Percentiles rank a stretch among this genome's conserved stretches.
Evolutionary conservation across 495 filamentous ascomycete species (phyloP).

Genomic region (Daldinia concentrica): DNA sequence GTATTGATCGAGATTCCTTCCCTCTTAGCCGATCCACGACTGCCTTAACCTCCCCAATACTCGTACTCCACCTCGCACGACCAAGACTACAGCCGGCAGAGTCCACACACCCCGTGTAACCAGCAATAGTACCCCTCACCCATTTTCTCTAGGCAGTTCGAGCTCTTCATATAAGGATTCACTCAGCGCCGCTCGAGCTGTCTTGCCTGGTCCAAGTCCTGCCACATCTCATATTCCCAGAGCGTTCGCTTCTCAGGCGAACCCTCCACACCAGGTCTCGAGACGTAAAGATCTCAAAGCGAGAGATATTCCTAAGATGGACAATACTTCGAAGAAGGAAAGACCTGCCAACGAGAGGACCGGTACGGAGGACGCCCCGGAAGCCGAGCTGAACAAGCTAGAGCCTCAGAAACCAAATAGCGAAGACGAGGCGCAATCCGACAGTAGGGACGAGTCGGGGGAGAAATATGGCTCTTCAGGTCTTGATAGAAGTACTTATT

Average conservation of each 20-base stretch:
- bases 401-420: conserved; percentile 3
- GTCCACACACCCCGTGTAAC: conserved; percentile 5
- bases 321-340: background rate
- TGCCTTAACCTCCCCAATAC: conserved; percentile 22
- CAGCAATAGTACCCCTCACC: conserved; percentile 5
- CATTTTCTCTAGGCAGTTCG: background rate
- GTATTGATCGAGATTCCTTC: conserved; percentile 8
- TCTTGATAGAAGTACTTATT: conserved; percentile 15
- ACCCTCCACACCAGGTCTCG: conserved; percentile 14
- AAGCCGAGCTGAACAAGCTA: background rate
- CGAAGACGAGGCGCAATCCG: conserved; percentile 1
- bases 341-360: background rate
- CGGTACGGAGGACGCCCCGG: background rate
- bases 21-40: conserved; percentile 37
- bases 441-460: conserved; percentile 4
- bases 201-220: background rate
- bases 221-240: conserved; percentile 29
- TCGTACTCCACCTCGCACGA: conserved; percentile 21
- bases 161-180: conserved; percentile 14
- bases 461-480: background rate
- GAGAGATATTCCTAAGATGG: conserved; percentile 21
- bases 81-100: conserved; percentile 1
- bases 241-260: background rate
- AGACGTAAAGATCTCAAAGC: conserved; percentile 9
- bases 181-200: conserved; percentile 19